phyloP scores from a whole-genome alignment of 495 filamentous ascomycete genomes.

The Neurospora sp. region DNA sequence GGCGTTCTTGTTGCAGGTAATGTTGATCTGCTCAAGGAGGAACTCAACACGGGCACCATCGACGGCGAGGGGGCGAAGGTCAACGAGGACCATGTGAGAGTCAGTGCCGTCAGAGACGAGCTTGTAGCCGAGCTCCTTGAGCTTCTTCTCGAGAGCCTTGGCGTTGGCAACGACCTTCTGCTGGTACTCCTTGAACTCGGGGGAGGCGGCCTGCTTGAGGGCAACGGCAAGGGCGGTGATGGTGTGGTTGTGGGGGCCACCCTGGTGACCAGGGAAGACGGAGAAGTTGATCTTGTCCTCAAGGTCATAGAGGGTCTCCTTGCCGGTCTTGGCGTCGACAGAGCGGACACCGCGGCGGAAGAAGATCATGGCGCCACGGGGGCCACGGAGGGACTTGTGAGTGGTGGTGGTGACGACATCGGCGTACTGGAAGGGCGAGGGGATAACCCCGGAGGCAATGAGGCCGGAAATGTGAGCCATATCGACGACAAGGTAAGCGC shows the following conservation, averaged over 20 bases:
- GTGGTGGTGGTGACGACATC: conserved; percentile 99
- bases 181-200: conserved; percentile 96
- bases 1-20: conserved; percentile 98
- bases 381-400: conserved; percentile 98
- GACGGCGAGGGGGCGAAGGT: conserved; percentile 67
- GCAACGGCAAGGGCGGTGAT: conserved; percentile 97
- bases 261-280: conserved; percentile 98
- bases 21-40: conserved; percentile 94
- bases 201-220: conserved; percentile 84
- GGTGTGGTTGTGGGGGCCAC: conserved; percentile 99
- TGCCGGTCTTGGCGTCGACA: conserved; percentile 78
- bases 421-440: conserved; percentile 85
- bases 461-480: conserved; percentile 99
- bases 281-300: conserved; percentile 97
- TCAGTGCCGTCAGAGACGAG: conserved; percentile 95
- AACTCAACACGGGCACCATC: conserved; percentile 96
- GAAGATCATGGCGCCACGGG: conserved; percentile 99
- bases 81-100: conserved; percentile 95
- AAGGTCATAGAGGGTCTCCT: conserved; percentile 86
- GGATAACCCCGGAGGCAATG: conserved; percentile 86
- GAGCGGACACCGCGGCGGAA: conserved; percentile 92
- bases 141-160: conserved; percentile 72
- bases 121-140: conserved; percentile 78
- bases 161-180: conserved; percentile 86
- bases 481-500: conserved; percentile 90